phyloP scores from a whole-genome alignment of 305 asterid genomes.

The Nicotiana rustica region DNA sequence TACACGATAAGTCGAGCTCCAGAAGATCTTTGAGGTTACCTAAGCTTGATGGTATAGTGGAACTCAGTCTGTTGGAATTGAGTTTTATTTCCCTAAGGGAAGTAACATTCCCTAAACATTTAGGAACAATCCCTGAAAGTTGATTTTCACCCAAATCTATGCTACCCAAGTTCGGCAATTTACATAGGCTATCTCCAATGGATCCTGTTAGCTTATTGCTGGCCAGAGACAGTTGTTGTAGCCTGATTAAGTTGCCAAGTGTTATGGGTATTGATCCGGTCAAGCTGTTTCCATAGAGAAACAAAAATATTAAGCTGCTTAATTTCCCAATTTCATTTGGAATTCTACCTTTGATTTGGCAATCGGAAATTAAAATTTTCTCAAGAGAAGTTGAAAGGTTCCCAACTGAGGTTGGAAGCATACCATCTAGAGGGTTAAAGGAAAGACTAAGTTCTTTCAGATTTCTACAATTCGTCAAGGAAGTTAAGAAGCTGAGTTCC shows the following conservation, averaged over 20 bases:
- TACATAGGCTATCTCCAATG: conserved; percentile 42
- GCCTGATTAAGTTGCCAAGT: conserved; percentile 31
- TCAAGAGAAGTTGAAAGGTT: conserved; percentile 48
- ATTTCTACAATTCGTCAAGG: conserved; percentile 46
- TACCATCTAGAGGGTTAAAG: conserved; percentile 46
- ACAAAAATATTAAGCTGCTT: conserved; percentile 40
- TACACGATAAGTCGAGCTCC: conserved; percentile 40
- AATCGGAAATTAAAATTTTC: not conserved
- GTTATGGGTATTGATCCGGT: conserved; percentile 40
- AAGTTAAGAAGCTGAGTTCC: conserved; percentile 43
- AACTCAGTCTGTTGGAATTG: conserved; percentile 43
- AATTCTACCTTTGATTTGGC: conserved; percentile 45
- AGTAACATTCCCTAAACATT: conserved; percentile 51
- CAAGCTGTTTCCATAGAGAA: conserved; percentile 39
- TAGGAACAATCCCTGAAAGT: conserved; percentile 45
- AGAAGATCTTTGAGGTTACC: conserved; percentile 42
- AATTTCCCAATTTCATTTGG: conserved; percentile 50
- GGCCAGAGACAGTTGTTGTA: conserved; percentile 38
- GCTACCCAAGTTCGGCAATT: not conserved
- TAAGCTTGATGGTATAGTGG: conserved; percentile 46
- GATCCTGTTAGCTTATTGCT: conserved; percentile 39
- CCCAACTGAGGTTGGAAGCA: conserved; percentile 50
- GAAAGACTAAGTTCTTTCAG: conserved; percentile 25
- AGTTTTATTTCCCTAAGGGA: conserved; percentile 40
- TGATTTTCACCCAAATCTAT: conserved; percentile 36